phyloP scores from a whole-genome alignment of 306 rosid species.

The Citrullus amarus region DNA sequence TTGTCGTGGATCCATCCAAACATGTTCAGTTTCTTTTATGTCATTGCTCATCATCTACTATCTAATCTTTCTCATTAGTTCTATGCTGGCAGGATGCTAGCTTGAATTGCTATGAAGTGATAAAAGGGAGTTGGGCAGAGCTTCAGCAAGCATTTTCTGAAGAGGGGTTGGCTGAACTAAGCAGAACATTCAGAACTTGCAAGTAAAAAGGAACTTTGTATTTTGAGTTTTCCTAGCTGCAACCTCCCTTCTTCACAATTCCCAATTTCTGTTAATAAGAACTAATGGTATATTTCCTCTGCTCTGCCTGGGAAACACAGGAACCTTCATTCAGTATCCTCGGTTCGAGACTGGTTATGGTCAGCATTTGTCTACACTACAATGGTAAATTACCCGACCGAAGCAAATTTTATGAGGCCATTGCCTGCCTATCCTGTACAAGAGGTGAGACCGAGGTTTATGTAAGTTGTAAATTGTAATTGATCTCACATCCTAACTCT shows the following conservation, averaged over 20 bases:
- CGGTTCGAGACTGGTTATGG: constrained; percentile 9
- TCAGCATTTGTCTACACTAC: constrained; percentile 7
- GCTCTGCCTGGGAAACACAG: not conserved
- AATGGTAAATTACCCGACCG: constrained; percentile 7
- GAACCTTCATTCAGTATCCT: not conserved
- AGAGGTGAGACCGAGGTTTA: not conserved
- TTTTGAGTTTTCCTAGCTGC: not conserved
- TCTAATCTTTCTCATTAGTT: not conserved
- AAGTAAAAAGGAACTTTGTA: not conserved
- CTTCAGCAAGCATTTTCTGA: not conserved
- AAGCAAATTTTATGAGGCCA: constrained; percentile 10
- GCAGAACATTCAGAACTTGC: constrained; percentile 8
- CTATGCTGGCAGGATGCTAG: constrained; percentile 3
- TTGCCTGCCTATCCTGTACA: constrained; percentile 10
- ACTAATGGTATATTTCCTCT: not conserved
- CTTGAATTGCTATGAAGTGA: constrained; percentile 6
- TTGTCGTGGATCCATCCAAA: not conserved
- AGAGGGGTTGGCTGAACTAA: constrained; percentile 6
- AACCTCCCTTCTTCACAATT: not conserved
- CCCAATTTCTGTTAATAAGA: not conserved
- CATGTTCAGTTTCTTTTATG: not conserved
- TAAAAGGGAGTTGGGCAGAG: constrained; percentile 12
- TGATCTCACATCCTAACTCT: not conserved
- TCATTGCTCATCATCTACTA: not conserved
- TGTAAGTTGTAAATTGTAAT: not conserved